Evolutionary conservation across 129 eudicot genomes (phyloP).

Genomic region (Pulicaria dysenterica): DNA sequence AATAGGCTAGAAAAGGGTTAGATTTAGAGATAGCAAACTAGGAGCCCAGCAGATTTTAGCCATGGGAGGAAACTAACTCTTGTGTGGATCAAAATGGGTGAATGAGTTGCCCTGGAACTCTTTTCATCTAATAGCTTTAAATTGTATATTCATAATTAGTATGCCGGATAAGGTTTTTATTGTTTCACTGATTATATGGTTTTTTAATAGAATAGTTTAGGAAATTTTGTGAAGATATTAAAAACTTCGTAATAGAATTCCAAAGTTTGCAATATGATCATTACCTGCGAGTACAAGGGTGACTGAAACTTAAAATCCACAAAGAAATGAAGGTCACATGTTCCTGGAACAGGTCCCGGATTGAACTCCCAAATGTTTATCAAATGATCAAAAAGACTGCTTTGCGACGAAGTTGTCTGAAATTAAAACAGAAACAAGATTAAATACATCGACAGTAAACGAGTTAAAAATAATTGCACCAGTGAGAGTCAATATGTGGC

Average conservation of each 20-base stretch:
- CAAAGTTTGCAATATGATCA: constrained; percentile 13
- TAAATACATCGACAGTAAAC: not conserved
- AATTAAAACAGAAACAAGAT: constrained; percentile 21
- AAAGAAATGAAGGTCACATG: constrained; percentile 79
- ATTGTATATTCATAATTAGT: no score
- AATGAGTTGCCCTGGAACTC: no score
- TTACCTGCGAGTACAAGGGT: constrained; percentile 91
- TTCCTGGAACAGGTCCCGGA: constrained; percentile 89
- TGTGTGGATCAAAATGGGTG: not conserved
- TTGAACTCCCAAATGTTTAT: constrained; percentile 95
- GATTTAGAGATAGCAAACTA: no score
- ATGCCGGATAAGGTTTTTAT: no score
- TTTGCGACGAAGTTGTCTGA: constrained; percentile 83
- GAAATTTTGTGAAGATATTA: not conserved
- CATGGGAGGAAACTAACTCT: no score
- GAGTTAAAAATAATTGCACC: not conserved
- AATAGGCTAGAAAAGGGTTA: no score
- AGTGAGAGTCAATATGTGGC: not conserved
- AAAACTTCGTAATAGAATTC: not conserved
- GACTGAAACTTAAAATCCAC: constrained; percentile 97
- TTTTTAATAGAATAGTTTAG: no score
- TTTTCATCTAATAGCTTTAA: no score
- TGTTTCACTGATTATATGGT: not conserved
- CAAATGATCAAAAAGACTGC: constrained; percentile 90
- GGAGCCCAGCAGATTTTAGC: no score